Percentiles rank a stretch among this genome's conserved stretches.
Evolutionary conservation across 2,329 filamentous ascomycete genomes (phyloP).

Genomic region (Calycina marina): DNA sequence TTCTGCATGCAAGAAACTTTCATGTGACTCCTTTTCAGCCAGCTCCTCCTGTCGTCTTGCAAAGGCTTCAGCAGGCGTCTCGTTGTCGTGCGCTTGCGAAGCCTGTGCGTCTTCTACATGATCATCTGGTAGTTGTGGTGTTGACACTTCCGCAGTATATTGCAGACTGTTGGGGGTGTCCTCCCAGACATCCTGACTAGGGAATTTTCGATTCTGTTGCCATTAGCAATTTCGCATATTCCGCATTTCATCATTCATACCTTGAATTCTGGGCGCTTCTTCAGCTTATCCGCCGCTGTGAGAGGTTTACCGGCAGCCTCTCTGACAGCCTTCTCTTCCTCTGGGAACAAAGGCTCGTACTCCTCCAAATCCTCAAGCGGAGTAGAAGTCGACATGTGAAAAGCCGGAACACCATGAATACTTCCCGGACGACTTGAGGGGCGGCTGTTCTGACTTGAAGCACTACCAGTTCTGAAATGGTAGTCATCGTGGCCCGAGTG

Average conservation of each 20-base stretch:
- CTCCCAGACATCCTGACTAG: constrained; percentile 94
- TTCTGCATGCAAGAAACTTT: constrained; percentile 38
- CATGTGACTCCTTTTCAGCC: constrained; percentile 38
- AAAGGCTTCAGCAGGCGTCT: constrained; percentile 49
- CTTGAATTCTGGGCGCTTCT: constrained; percentile 38
- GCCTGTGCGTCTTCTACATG: constrained; percentile 5
- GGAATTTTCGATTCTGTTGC: constrained; percentile 51
- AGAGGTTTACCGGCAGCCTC: constrained; percentile 31
- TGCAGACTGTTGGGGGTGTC: constrained; percentile 80
- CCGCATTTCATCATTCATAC: not conserved
- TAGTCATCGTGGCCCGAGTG: constrained; percentile 43
- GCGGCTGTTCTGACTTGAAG: constrained; percentile 30
- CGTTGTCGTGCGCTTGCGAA: constrained; percentile 4
- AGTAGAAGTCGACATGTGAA: constrained; percentile 36
- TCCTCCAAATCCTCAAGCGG: constrained; percentile 81
- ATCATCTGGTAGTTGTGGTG: constrained; percentile 49
- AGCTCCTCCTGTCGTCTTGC: constrained; percentile 50
- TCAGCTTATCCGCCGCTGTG: constrained; percentile 35
- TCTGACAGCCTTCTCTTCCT: constrained; percentile 41
- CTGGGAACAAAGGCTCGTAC: constrained; percentile 90
- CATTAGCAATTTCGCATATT: not conserved
- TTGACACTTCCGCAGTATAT: constrained; percentile 67
- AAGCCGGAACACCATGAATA: constrained; percentile 40
- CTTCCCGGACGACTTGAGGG: constrained; percentile 48
- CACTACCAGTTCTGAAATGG: constrained; percentile 31